Evolutionary conservation across 306 rosid genomes (phyloP), one percentile per base, ranked within the genome.

Genomic region (Castanea mollissima): DNA sequence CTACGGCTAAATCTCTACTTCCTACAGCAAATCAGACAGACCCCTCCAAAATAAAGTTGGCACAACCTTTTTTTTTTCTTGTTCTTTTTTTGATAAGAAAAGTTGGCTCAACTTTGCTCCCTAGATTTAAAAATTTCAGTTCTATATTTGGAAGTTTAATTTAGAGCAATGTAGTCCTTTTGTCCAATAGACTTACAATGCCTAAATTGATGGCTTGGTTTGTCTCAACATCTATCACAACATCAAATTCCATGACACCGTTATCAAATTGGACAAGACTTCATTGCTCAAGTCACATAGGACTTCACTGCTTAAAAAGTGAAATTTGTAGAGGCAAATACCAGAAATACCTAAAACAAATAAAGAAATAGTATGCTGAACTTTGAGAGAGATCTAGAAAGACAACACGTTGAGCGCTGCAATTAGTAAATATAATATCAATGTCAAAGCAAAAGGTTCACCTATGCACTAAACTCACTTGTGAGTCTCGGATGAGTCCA

Each of bases 401-500:
- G 32, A 78, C 16, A 18, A 69, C 57, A 19, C 56, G 69, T 35
- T 35, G 69, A 76, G 78, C 82, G 55, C 54, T 49, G 74, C 46
- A 74, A n/a, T 76, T 25, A 2, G 55, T 16, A 34, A 80, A 58
- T 74, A 81, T 20, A 56, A 8, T 25, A 55, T 41, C 82, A 75
- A 75, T n/a, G 67, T 58, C 78, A 60, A 44, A 60, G 69, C n/a
- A 60, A 56, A 67, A 34, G 21, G 44, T 38, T 58, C 67, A 72
- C 29, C 20, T 2, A 58, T 69, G 74, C 72, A 60, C 62, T 70
- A 73, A 72, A 74, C 78, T 85, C 80, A 92, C 99, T 89, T 94
- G 92, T 32, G 99, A 91, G 82, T 94, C 99, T 75, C 97, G 83
- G 82, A 94, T 94, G 74, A 94, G 97, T 82, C 99, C 99, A 46